Percentiles rank a stretch among this genome's conserved stretches.
phyloP scores from a whole-genome alignment of 2,329 filamentous ascomycete species.

The Fusarium liriodendri region DNA sequence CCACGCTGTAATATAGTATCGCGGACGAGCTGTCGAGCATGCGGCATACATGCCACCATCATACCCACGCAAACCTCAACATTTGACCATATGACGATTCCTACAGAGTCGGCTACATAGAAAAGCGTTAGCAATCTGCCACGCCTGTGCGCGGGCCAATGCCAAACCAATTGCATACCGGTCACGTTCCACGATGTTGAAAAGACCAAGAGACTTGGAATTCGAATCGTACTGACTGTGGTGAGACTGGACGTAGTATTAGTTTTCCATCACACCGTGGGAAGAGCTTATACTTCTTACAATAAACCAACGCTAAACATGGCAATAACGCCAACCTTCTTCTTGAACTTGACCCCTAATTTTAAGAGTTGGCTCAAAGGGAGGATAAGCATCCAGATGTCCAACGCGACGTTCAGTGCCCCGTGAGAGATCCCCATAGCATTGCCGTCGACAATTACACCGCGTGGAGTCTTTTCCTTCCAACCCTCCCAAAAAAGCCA shows the following conservation, averaged over 20 bases:
- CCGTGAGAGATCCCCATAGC: conserved; percentile 7
- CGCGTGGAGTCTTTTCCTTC: conserved; percentile 1
- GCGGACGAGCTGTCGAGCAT: conserved; percentile 11
- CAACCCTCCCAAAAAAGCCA: conserved; percentile 16
- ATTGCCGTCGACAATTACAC: neutral
- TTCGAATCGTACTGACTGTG: conserved; percentile 11
- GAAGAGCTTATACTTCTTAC: neutral
- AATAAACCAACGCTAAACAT: conserved; percentile 32
- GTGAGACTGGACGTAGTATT: conserved; percentile 7
- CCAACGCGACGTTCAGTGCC: neutral
- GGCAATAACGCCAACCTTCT: conserved; percentile 24
- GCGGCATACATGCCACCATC: conserved; percentile 30
- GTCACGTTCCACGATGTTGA: conserved; percentile 4
- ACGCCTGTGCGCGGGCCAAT: rapidly evolving
- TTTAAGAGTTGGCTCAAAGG: conserved; percentile 20
- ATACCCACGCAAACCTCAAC: conserved; percentile 19
- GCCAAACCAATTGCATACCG: neutral
- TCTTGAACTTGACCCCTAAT: conserved; percentile 13
- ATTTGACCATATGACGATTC: conserved; percentile 16
- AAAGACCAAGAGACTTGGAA: conserved; percentile 5
- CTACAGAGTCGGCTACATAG: conserved; percentile 6
- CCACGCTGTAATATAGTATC: neutral
- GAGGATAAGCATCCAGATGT: conserved; percentile 25
- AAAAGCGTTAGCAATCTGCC: neutral
- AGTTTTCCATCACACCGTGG: neutral